Evolutionary conservation across 495 filamentous ascomycete genomes (phyloP), one percentile per base, ranked within the genome.

Genomic region (Xylaria palmicola): DNA sequence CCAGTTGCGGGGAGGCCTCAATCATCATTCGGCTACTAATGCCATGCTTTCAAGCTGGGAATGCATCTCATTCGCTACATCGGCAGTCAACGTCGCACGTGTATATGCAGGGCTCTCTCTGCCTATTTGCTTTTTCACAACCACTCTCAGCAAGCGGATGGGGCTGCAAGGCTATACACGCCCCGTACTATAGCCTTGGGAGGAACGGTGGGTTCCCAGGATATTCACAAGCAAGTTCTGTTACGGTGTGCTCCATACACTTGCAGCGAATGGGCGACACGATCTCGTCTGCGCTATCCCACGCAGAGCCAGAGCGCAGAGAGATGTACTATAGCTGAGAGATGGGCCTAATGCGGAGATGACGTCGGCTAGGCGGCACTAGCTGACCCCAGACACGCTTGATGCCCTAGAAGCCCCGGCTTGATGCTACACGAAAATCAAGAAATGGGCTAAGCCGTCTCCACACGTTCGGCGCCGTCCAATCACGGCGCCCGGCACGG

Each of bases 401-500:
- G 12, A 47, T 47, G 34, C 34, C 15, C 34, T 8, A 37, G 9
- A 36, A 6, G 6, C 6, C 32, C 32, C 32, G 39, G 24, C 12
- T 22, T 24, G 3, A 47, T 26, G 30, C 19, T 15, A 36, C 50
- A 39, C 22, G 15, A 44, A 70, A 70, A 68, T 62, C 68, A 70
- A 59, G 67, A 60, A 62, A 67, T 39, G 30, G 56, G 22, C 30
- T 13, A 59, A 44, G 56, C 9, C 10, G 24, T 8, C 19, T 5
- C 50, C 32, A 20, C 29, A 50, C 5, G 6, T n/a, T 24, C 32
- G 43, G 39, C 37, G 34, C 34, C 56, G 39, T 15, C 53, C 19
- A 59, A 48, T 49, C 37, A 60, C 39, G 41, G 55, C 22, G 22
- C 19, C 37, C 15, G n/a, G 26, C 5, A 8, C 15, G 12, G 2